Percentiles rank a stretch among this genome's conserved stretches.
These are phyloP conservation scores for Alternaria sp. DNA, from an alignment of 2,329 filamentous ascomycete genomes.

Conservation along the genomic window DNA sequence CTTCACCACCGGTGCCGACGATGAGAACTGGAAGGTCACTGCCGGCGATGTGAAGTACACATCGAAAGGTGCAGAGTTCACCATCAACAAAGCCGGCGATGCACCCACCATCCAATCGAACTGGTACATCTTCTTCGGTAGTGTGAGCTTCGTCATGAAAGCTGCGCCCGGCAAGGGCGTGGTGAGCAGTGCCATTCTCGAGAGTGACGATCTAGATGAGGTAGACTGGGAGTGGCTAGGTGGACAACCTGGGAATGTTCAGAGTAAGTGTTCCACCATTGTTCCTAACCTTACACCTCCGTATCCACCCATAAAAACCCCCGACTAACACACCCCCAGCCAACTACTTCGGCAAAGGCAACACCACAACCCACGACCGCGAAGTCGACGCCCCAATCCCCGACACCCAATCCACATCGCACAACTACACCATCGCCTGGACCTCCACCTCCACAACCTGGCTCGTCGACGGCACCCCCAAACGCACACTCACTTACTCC, in stretches of 20 bases:
- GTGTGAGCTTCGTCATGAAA: slow-evolving; percentile 76
- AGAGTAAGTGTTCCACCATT: slow-evolving; percentile 66
- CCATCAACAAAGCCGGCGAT: slow-evolving; percentile 52
- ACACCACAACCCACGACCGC: slow-evolving; percentile 70
- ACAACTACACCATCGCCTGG: slow-evolving; percentile 75
- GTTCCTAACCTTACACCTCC: slow-evolving; percentile 32
- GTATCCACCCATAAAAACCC: slow-evolving; percentile 58
- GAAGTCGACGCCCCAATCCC: slow-evolving; percentile 63
- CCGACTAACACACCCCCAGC: slow-evolving; percentile 34
- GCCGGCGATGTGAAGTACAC: slow-evolving; percentile 49
- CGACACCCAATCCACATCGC: slow-evolving; percentile 59
- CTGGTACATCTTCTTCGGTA: slow-evolving; percentile 86
- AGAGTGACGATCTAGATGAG: slow-evolving; percentile 83
- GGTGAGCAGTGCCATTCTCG: slow-evolving; percentile 78
- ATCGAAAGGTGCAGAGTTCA: slow-evolving; percentile 54
- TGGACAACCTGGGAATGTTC: slow-evolving; percentile 64
- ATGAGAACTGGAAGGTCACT: slow-evolving; percentile 34
- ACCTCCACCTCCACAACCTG: slow-evolving; percentile 68
- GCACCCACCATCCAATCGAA: slow-evolving; percentile 72
- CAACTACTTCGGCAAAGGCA: slow-evolving; percentile 8
- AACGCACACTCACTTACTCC: slow-evolving; percentile 65
- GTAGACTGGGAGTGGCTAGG: slow-evolving; percentile 84
- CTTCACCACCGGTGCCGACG: slow-evolving; percentile 38
- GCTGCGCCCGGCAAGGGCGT: slow-evolving; percentile 76
- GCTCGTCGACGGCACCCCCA: slow-evolving; percentile 69